Conservation (phyloP, 495 filamentous ascomycete genomes). For the Aspergillus asperescens region DNA sequence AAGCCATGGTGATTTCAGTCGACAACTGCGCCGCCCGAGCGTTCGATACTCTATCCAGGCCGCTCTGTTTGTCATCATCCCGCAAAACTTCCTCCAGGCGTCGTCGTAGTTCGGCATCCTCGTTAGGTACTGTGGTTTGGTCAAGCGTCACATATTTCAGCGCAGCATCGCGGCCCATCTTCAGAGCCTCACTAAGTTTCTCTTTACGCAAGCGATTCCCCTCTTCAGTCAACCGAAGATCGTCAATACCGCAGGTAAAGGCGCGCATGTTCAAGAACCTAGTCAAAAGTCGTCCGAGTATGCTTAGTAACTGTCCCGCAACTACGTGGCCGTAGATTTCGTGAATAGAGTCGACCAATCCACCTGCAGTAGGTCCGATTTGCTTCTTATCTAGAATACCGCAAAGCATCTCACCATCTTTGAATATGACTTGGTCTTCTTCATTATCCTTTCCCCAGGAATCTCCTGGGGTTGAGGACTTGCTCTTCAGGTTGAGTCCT, state of each 20-base stretch:
- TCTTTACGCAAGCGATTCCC: slow-evolving; percentile 69
- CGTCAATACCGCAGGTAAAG: slow-evolving; percentile 96
- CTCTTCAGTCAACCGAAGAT: slow-evolving; percentile 76
- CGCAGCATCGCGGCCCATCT: slow-evolving; percentile 78
- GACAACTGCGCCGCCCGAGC: slow-evolving; percentile 65
- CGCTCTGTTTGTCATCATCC: slow-evolving; percentile 83
- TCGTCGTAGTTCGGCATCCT: slow-evolving; percentile 63
- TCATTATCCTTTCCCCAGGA: slow-evolving; percentile 68
- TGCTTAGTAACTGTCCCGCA: slow-evolving; percentile 80
- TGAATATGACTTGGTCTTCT: slow-evolving; percentile 77
- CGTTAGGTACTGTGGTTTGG: slow-evolving; percentile 49
- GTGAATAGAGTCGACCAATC: slow-evolving; percentile 86
- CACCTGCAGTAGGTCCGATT: slow-evolving; percentile 79
- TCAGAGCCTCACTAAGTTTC: slow-evolving; percentile 60
- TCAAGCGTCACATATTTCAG: slow-evolving; percentile 88
- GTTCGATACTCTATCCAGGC: slow-evolving; percentile 81
- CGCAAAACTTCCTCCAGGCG: slow-evolving; percentile 85
- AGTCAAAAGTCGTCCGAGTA: slow-evolving; percentile 83
- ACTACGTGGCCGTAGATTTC: slow-evolving; percentile 85
- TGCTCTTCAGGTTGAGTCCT: slow-evolving; percentile 73
- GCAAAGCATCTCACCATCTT: slow-evolving; percentile 77
- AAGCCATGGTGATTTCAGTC: slow-evolving; percentile 67
- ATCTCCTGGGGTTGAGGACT: slow-evolving; percentile 67
- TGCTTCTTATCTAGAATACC: slow-evolving; percentile 97
- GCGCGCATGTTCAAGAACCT: slow-evolving; percentile 87